Evolutionary conservation across 2,329 filamentous ascomycete species (phyloP), one percentile per base, ranked within the genome.

Genomic region (Penicillium sp.): DNA sequence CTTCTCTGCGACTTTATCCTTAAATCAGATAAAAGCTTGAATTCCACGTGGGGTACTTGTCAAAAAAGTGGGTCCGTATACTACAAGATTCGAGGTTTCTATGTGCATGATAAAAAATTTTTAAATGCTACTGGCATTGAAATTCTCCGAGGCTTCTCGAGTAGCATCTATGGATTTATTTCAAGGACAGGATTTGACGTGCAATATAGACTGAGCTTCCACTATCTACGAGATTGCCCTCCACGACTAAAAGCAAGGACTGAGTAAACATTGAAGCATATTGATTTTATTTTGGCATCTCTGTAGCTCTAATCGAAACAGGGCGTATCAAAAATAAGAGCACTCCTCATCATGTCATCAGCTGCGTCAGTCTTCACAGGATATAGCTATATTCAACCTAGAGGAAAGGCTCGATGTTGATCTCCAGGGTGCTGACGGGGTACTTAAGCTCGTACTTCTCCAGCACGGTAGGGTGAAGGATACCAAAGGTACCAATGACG

Each of bases 391-490:
- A 29, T 31, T 31, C 24, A 44, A 37, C 60, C 73, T 64, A 96
- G 78, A 97, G 81, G 83, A 99, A 96, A 65, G 90, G 86, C 78
- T 98, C 93, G 31, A 98, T 85, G 77, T 98, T 96, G 73, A 99
- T 84, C 81, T 99, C 95, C 65, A 99, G 79, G 44, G 91, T 92
- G 78, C 92, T 97, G 68, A 96, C 92, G 43, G 95, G 93, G 81
- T 93, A 91, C 84, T 86, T 91, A 71, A 97, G 82, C 68, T 96
- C 93, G 76, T 95, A 97, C 70, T 96, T 95, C 74, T 96, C 91
- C 69, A 98, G 80, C 63, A 98, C 95, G 6, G 87, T 89, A 44
- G 95, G 96, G 76, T 99, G 93, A 72, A 99, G 77, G 65, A 99
- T 93, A 68, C 95, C 95, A 71, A 99, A 95, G 74, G 90, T 87